Evolutionary conservation across 2,329 filamentous ascomycete species (phyloP), one percentile per base, ranked within the genome.

Genomic region (Xylariaceae sp.): DNA sequence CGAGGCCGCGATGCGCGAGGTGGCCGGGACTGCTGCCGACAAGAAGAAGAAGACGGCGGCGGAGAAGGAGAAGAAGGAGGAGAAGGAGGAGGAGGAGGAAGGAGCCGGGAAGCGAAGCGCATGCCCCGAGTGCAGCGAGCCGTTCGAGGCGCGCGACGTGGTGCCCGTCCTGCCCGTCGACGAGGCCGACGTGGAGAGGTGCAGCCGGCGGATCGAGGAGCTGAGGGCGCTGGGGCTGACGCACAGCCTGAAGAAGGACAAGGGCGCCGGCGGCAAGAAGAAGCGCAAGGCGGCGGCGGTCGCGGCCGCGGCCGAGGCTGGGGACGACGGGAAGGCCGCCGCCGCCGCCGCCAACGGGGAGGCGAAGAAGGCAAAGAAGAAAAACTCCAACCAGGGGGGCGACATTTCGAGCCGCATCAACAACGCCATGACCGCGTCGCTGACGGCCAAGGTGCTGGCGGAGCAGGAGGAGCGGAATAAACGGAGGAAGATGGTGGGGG

Each of bases 401-500:
- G 51, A 39, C 30, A 57, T 57, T 26, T 52, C 50, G 11, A 65
- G 69, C 33, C 77, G 81, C 9, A 94, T 96, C 58, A 94, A 94
- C 57, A 94, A 96, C 48, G 68, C 85, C 0, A 75, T 85, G 35
- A 92, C 92, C 0, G 89, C 90, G 0, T 83, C 79, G 3, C 62
- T 98, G 27, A 94, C 90, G 0, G 84, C 83, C 1, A 88, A 80
- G 47, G 89, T 98, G 0, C 58, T 96, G 17, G 81, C 83, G 16
- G 90, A 96, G 51, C 86, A 95, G 56, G 83, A 90, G 32, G 78
- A 83, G 50, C 71, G 75, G 36, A 88, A 87, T 45, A 94, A 90
- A 62, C 68, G 80, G 45, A 70, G 84, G 40, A 94, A 84, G 52
- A 50, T 87, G 46, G 77, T 71, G 3, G 64, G 46, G 31, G 37